Conservation (phyloP, 2,329 filamentous ascomycete genomes). For the Rhynchosporium agropyri region DNA sequence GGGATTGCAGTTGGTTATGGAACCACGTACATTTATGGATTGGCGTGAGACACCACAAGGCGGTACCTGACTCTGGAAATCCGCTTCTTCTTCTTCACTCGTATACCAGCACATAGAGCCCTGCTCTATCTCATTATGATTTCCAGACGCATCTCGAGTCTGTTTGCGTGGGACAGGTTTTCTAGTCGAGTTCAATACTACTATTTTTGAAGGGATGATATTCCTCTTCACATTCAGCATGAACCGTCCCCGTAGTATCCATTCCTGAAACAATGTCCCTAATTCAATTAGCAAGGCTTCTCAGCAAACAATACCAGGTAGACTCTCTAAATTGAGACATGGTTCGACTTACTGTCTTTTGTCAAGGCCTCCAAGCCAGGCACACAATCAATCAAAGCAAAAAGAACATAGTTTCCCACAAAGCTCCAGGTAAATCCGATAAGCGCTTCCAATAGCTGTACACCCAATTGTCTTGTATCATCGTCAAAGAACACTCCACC, state of each 20-base stretch:
- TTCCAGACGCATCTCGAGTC: no score
- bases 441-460: conserved; percentile 54
- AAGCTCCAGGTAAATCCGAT: conserved; percentile 56
- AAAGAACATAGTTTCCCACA: conserved; percentile 50
- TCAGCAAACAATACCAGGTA: neutral
- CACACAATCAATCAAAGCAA: conserved; percentile 55
- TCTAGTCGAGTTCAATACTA: conserved; percentile 18
- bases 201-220: conserved; percentile 29
- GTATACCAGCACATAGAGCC: no score
- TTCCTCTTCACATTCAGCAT: conserved; percentile 28
- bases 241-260: conserved; percentile 53
- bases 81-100: no score
- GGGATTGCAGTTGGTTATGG: neutral
- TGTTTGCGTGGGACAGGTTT: neutral
- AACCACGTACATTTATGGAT: no score
- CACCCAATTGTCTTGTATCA: conserved; percentile 51
- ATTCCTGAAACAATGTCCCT: conserved; percentile 53
- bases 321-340: neutral
- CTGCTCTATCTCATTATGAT: no score
- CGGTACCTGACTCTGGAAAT: no score
- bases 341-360: conserved; percentile 50
- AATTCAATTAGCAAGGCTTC: conserved; percentile 17
- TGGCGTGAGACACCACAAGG: no score
- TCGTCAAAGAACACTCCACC: conserved; percentile 58
- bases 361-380: conserved; percentile 56